Conservation (phyloP, 768 basidiomycete species). For the Candolleomyces eurysporus region DNA sequence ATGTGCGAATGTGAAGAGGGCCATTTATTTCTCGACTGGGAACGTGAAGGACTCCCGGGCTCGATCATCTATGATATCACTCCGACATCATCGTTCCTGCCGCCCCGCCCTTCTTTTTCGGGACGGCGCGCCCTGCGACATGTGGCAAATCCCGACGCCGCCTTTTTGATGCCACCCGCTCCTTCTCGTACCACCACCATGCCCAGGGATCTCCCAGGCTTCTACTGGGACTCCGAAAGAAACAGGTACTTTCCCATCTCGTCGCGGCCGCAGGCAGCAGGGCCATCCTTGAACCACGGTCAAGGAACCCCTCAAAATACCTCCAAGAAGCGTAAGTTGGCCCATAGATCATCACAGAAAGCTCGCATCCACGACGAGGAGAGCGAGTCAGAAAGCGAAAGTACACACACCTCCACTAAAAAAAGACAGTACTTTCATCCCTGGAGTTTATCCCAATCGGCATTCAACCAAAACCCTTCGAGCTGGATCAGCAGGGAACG, state of each 20-base stretch:
- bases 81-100: no score
- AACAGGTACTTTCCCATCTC: constrained; percentile 59
- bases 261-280: constrained; percentile 28
- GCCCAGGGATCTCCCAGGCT: constrained; percentile 52
- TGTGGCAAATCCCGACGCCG: not conserved
- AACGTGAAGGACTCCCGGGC: no score
- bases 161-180: not conserved
- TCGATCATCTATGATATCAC: no score
- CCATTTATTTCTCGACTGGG: not conserved
- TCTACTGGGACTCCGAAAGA: constrained; percentile 50
- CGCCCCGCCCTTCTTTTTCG: no score
- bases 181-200: constrained; percentile 22
- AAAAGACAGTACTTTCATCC: not conserved
- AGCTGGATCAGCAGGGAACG: constrained; percentile 4
- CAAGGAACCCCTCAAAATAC: not conserved
- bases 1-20: not conserved
- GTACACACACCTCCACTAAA: not conserved
- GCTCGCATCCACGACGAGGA: not conserved
- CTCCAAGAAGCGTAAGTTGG: not conserved
- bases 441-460: not conserved
- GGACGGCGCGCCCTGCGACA: not conserved
- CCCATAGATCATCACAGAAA: not conserved
- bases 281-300: constrained; percentile 7
- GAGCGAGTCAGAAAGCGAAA: not conserved
- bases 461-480: not conserved